Evolutionary conservation across 2,329 filamentous ascomycete species (phyloP).

Genomic region (Phialophora verrucosa): DNA sequence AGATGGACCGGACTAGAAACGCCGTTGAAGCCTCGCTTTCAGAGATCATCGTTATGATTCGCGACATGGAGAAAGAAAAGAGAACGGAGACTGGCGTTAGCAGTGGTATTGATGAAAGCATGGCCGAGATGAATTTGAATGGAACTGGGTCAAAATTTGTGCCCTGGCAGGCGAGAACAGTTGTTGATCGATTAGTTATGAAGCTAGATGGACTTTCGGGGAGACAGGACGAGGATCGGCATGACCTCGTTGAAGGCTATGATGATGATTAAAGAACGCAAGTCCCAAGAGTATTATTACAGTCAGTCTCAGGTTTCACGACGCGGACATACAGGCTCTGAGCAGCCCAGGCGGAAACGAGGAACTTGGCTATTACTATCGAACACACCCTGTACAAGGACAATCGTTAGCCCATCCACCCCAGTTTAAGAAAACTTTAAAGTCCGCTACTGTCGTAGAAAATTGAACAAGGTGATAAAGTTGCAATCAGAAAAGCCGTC

Average conservation of each 20-base stretch:
- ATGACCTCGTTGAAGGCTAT: constrained; percentile 26
- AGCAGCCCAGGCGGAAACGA: neutral
- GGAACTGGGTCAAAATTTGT: constrained; percentile 57
- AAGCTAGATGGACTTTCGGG: constrained; percentile 71
- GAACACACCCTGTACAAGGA: constrained; percentile 12
- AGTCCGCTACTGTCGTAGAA: neutral
- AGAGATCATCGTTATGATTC: constrained; percentile 30
- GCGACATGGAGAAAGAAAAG: constrained; percentile 33
- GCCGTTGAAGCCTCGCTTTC: constrained; percentile 70
- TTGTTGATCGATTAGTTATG: constrained; percentile 82
- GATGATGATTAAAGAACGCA: constrained; percentile 31
- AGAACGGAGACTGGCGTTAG: constrained; percentile 54
- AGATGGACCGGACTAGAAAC: constrained; percentile 68
- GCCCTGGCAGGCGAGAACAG: constrained; percentile 73
- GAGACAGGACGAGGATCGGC: constrained; percentile 25
- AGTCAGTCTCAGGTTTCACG: neutral
- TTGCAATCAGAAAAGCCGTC: constrained; percentile 39
- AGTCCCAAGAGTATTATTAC: constrained; percentile 1
- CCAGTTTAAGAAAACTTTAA: neutral
- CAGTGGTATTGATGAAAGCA: constrained; percentile 57
- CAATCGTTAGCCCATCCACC: neutral
- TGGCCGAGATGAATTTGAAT: constrained; percentile 67
- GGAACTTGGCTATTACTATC: constrained; percentile 1
- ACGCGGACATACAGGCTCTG: neutral
- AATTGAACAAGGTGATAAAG: neutral